Base-by-base conservation (phyloP, 257 asterid genomes). In the Paulownia fortunei region DNA sequence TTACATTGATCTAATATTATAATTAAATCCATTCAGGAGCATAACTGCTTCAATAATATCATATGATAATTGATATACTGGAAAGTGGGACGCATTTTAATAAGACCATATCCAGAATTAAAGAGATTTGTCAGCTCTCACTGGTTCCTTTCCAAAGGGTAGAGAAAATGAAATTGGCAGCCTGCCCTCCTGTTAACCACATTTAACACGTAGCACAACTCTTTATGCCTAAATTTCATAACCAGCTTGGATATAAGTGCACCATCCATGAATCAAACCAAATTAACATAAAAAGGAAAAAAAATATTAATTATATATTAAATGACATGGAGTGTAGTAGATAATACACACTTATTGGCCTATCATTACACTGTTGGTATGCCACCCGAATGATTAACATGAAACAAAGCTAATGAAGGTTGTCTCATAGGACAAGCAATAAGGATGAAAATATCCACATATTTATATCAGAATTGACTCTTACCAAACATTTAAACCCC, bases 181-280 rank as follows among this genome's bases (percentile, higher is more conserved):
- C n/a, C 24, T 6, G 24, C n/a, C 74, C 46, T 8, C 51, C 63
- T 70, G 19, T 65, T 65, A 37, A 18, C 8, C 15, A 32, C 30
- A 49, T 70, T 70, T 51, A 42, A 59, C 59, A 74, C 71, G 55
- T 71, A 18, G 19, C 23, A 34, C 16, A 34, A 19, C 34, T 54
- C 36, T 54, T 9, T 34, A 46, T 74, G 72, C 84, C 78, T 80
- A 46, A 84, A 76, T 61, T 60, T 79, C 80, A 65, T 73, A 83
- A 83, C 76, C 82, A 37, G 69, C 84, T 56, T 87, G 61, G 88
- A 54, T 36, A 79, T 68, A 44, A 44, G 71, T 67, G 87, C 76
- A 83, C 76, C 84, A 24, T 63, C 16, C 47, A 41, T 77, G 8
- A 71, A 72, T 69, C 69, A 34, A 12, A 24, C 19, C 37, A 63